Evolutionary conservation across 371 early-diverging fungal genomes (phyloP).

Genomic region (Mortierella sp.): DNA sequence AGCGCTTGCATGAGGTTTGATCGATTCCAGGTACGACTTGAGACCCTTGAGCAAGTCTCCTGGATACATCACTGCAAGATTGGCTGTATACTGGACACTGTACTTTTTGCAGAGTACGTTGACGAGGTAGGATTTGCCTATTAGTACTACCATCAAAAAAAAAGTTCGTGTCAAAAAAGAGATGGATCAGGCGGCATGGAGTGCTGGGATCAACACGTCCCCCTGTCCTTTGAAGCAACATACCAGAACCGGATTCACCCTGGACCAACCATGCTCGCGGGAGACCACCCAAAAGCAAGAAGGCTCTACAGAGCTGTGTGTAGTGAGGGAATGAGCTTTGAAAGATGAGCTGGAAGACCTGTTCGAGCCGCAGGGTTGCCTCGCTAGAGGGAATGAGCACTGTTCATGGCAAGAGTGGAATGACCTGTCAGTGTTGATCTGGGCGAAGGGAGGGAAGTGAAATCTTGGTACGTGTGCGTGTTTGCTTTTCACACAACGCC

Average conservation of each 20-base stretch:
- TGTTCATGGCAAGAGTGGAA: constrained; percentile 8
- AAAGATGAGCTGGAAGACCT: constrained; percentile 47
- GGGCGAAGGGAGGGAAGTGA: no score
- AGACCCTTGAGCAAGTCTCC: constrained; percentile 48
- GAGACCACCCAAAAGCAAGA: constrained; percentile 32
- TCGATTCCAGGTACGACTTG: constrained; percentile 31
- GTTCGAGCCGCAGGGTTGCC: constrained; percentile 36
- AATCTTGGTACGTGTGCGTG: no score
- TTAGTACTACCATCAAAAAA: no score
- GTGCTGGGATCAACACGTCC: not conserved
- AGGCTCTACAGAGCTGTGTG: constrained; percentile 15
- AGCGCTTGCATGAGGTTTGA: constrained; percentile 7
- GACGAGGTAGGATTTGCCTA: constrained; percentile 35
- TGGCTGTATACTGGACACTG: constrained; percentile 15
- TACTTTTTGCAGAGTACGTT: constrained; percentile 29
- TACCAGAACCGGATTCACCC: constrained; percentile 49
- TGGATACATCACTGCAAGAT: constrained; percentile 42
- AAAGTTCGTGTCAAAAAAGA: no score
- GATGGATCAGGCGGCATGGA: not conserved
- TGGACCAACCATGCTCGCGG: constrained; percentile 42
- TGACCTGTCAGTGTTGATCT: no score
- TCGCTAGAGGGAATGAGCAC: constrained; percentile 28
- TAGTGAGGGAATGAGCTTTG: constrained; percentile 22
- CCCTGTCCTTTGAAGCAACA: not conserved
- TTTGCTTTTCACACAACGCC: no score